phyloP scores from a whole-genome alignment of 1,284 basidiomycete species.

The Moesziomyces antarcticus region DNA sequence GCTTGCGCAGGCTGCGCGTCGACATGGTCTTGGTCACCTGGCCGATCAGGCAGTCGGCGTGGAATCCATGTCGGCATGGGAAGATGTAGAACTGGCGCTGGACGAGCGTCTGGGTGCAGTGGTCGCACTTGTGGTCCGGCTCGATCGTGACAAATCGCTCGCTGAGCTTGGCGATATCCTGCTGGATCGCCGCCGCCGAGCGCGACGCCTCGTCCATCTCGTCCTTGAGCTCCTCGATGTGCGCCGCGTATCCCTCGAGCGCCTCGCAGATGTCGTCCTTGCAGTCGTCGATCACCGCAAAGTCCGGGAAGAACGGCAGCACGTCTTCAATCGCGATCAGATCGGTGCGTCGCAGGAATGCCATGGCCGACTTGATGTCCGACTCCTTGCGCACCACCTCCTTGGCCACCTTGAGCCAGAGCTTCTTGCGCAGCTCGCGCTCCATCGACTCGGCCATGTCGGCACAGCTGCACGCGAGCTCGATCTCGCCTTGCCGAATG shows the following conservation, averaged over 20 bases:
- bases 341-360: constrained; percentile 91
- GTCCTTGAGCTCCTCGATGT: constrained; percentile 87
- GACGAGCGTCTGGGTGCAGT: constrained; percentile 80
- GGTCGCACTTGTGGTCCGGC: constrained; percentile 83
- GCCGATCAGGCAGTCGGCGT: constrained; percentile 67
- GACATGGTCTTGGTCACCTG: constrained; percentile 62
- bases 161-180: constrained; percentile 85
- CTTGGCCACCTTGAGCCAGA: constrained; percentile 97
- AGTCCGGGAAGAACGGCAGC: constrained; percentile 98
- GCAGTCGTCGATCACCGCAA: constrained; percentile 99
- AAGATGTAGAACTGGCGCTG: constrained; percentile 97
- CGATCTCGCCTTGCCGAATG: constrained; percentile 70
- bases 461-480: constrained; percentile 70
- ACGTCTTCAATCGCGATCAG: constrained; percentile 98
- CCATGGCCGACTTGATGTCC: constrained; percentile 98
- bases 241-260: constrained; percentile 89
- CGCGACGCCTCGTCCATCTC: constrained; percentile 97
- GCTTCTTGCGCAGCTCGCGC: constrained; percentile 79
- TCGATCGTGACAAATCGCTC: constrained; percentile 95
- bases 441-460: constrained; percentile 50
- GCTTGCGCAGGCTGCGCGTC: constrained; percentile 55
- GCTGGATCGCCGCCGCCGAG: constrained; percentile 91
- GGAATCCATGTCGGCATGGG: constrained; percentile 89
- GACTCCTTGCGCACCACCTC: constrained; percentile 97
- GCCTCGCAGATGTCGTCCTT: constrained; percentile 98